phyloP scores from a whole-genome alignment of 257 asterid genomes.

The Marsdenia floribunda region DNA sequence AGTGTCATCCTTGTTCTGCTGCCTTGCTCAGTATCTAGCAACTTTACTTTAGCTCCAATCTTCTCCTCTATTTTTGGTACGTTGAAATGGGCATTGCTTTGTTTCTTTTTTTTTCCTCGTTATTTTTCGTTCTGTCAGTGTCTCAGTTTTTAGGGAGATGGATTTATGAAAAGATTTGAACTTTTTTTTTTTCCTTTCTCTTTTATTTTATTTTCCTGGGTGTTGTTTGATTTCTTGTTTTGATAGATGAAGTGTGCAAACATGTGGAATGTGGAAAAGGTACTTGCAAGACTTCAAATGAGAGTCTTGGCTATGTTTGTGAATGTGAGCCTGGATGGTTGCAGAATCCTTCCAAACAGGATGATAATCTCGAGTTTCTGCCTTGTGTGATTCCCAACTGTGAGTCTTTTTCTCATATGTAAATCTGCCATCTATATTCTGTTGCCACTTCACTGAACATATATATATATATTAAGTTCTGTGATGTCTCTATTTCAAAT shows the following conservation, averaged over 20 bases:
- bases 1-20: slow-evolving; percentile 26
- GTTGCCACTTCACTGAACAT: background rate
- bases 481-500: background rate
- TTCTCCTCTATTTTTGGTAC: slow-evolving; percentile 41
- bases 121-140: background rate
- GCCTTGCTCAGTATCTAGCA: slow-evolving; percentile 28
- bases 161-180: background rate
- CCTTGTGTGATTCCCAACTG: slow-evolving; percentile 81
- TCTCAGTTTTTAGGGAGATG: background rate
- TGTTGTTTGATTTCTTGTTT: slow-evolving; percentile 2
- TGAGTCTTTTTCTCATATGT: slow-evolving; percentile 19
- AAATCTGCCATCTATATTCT: background rate
- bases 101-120: background rate
- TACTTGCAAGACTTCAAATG: slow-evolving; percentile 37
- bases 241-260: slow-evolving; percentile 38
- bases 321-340: slow-evolving; percentile 68
- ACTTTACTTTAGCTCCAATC: slow-evolving; percentile 29
- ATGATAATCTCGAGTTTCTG: slow-evolving; percentile 32
- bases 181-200: no score
- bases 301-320: slow-evolving; percentile 48
- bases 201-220: background rate
- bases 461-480: background rate
- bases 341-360: slow-evolving; percentile 40
- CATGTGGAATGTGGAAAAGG: slow-evolving; percentile 57
- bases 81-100: background rate